These are phyloP conservation scores for Brassica nigra DNA, from an alignment of 345 rosid species.

Conservation along the genomic window DNA sequence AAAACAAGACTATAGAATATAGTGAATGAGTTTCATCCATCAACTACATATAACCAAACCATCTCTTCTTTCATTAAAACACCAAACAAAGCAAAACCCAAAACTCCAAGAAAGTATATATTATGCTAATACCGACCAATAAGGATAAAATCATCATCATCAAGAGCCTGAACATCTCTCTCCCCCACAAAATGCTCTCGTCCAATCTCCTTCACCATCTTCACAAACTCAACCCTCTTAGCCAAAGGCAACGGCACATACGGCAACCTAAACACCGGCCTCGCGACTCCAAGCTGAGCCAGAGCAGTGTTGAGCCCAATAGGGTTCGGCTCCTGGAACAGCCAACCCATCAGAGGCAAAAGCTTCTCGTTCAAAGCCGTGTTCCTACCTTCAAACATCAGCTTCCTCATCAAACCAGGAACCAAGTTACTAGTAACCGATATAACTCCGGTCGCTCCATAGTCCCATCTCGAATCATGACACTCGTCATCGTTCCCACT, in stretches of 20 bases:
- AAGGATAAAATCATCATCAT: conserved; percentile 77
- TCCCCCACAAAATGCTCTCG: conserved; percentile 81
- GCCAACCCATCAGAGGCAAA: conserved; percentile 74
- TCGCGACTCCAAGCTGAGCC: conserved; percentile 83
- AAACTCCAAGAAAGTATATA: background rate
- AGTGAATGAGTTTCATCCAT: background rate
- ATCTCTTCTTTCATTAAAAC: background rate
- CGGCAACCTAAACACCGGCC: conserved; percentile 88
- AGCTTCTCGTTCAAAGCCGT: conserved; percentile 61
- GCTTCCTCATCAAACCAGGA: conserved; percentile 69
- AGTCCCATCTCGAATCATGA: conserved; percentile 86
- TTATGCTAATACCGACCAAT: conserved; percentile 62
- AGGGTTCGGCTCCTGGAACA: conserved; percentile 78
- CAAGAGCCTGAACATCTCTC: conserved; percentile 72
- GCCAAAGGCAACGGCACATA: conserved; percentile 71
- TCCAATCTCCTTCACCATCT: conserved; percentile 70
- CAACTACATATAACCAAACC: conserved; percentile 23
- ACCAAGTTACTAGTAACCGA: conserved; percentile 82
- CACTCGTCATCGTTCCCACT: conserved; percentile 87
- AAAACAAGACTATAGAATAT: background rate
- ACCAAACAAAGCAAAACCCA: conserved; percentile 14
- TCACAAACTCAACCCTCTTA: conserved; percentile 75
- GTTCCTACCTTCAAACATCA: conserved; percentile 68
- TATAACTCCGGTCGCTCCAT: conserved; percentile 76
- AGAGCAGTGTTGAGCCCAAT: conserved; percentile 85